Evolutionary conservation across 768 basidiomycete species (phyloP).

Genomic region (Tylopilus sp.): DNA sequence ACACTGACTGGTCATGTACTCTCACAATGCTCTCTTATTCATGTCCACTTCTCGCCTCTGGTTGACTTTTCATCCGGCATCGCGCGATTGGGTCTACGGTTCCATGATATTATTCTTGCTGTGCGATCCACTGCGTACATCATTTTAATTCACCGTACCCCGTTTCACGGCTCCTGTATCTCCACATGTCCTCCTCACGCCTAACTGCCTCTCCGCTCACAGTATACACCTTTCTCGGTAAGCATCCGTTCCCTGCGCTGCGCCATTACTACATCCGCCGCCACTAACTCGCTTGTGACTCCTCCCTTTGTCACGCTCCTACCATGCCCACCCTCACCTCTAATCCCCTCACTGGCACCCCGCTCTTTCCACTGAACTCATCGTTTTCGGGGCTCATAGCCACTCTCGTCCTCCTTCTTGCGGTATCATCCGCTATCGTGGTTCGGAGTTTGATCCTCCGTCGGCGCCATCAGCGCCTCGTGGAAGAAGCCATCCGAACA

Average conservation of each 20-base stretch:
- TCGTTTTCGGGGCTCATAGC: conserved; percentile 49
- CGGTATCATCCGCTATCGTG: conserved; percentile 66
- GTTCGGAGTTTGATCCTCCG: conserved; percentile 62
- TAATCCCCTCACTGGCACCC: conserved; percentile 1
- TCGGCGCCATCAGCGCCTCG: conserved; percentile 52
- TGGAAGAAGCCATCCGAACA: conserved; percentile 62
- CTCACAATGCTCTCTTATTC: conserved; percentile 5
- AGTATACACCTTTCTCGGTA: conserved; percentile 35
- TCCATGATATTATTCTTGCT: background rate
- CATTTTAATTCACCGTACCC: background rate
- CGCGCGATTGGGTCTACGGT: background rate
- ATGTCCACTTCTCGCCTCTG: background rate
- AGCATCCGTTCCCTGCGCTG: background rate
- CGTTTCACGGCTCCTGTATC: background rate
- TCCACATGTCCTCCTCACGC: conserved; percentile 1
- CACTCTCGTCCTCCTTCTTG: conserved; percentile 63
- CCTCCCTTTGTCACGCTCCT: background rate
- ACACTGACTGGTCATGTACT: conserved; percentile 11
- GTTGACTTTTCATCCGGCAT: background rate
- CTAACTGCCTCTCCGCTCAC: conserved; percentile 1
- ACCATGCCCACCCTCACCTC: conserved; percentile 24
- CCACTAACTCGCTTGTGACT: background rate
- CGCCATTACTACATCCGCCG: background rate
- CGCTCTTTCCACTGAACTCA: conserved; percentile 3
- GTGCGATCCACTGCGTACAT: conserved; percentile 5